phyloP scores from a whole-genome alignment of 495 filamentous ascomycete species.

The Elasticomyces elasticus region DNA sequence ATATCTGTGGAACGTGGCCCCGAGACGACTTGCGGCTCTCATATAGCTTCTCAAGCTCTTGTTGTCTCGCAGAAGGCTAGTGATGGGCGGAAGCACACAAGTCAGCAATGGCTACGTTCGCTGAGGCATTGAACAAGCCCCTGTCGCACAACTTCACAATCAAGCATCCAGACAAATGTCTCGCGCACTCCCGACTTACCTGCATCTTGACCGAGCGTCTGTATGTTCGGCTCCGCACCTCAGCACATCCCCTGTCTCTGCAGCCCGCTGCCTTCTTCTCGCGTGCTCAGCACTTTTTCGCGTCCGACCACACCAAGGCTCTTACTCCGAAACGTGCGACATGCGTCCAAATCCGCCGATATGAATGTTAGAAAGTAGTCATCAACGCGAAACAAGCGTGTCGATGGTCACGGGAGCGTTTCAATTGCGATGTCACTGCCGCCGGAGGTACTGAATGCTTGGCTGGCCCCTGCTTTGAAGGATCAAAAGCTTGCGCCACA shows the following conservation, averaged over 20 bases:
- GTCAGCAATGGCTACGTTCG: not conserved
- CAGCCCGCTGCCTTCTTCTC: not conserved
- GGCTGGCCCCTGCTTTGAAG: too few relatives aligned
- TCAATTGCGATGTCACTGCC: too few relatives aligned
- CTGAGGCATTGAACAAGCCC: not conserved
- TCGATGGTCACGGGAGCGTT: too few relatives aligned
- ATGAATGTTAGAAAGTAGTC: not conserved
- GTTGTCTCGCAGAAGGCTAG: constrained; percentile 30
- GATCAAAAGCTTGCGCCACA: too few relatives aligned
- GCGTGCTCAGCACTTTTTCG: not conserved
- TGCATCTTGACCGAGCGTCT: too few relatives aligned
- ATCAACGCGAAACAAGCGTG: not conserved
- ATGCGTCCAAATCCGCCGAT: not conserved
- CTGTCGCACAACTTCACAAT: not conserved
- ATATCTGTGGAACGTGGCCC: constrained; percentile 57
- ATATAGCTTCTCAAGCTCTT: constrained; percentile 32
- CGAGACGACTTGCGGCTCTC: constrained; percentile 24
- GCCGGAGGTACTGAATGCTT: too few relatives aligned
- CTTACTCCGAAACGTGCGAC: not conserved
- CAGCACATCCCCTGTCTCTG: not conserved
- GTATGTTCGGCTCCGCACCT: not conserved
- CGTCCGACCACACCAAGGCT: not conserved
- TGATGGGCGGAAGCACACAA: not conserved
- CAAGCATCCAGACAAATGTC: not conserved
- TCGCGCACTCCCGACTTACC: not conserved